Percentiles rank a stretch among this genome's conserved stretches.
phyloP scores from a whole-genome alignment of 2,329 filamentous ascomycete species.

The Stromatinia cepivora region DNA sequence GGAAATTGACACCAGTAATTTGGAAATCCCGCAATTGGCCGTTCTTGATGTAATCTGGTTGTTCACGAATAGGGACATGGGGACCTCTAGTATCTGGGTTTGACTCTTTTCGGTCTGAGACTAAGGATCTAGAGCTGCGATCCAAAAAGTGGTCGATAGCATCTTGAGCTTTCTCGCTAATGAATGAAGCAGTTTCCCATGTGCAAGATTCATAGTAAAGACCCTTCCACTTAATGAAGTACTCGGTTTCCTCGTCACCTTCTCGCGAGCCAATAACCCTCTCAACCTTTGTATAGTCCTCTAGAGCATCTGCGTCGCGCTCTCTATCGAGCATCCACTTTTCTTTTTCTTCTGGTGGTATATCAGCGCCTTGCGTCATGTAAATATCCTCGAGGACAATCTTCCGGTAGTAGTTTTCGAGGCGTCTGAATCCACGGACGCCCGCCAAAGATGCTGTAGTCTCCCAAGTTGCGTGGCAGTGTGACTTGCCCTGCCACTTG shows the following conservation, averaged over 20 bases:
- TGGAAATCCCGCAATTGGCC: constrained; percentile 92
- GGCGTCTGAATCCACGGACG: constrained; percentile 80
- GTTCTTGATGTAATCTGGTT: constrained; percentile 80
- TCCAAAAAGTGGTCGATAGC: constrained; percentile 92
- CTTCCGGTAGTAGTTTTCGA: constrained; percentile 94
- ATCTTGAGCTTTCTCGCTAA: constrained; percentile 77
- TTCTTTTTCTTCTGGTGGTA: constrained; percentile 82
- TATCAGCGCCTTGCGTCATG: constrained; percentile 70
- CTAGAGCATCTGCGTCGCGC: constrained; percentile 81
- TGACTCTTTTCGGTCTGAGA: constrained; percentile 75
- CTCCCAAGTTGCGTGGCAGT: constrained; percentile 96
- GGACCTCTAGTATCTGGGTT: constrained; percentile 72
- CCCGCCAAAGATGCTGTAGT: constrained; percentile 70
- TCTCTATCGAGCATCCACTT: constrained; percentile 96
- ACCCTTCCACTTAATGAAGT: constrained; percentile 96
- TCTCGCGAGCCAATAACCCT: constrained; percentile 83
- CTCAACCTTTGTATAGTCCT: constrained; percentile 90
- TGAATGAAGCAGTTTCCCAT: constrained; percentile 78
- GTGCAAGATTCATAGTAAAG: constrained; percentile 92
- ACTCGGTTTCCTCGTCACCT: constrained; percentile 79
- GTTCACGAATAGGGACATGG: constrained; percentile 71
- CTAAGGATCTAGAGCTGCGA: constrained; percentile 75
- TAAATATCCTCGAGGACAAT: constrained; percentile 77
- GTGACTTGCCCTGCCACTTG: constrained; percentile 96
- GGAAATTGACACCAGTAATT: constrained; percentile 88